Evolutionary conservation across 139 green algal species (phyloP).

Genomic region (Chlamydomonas incerta): DNA sequence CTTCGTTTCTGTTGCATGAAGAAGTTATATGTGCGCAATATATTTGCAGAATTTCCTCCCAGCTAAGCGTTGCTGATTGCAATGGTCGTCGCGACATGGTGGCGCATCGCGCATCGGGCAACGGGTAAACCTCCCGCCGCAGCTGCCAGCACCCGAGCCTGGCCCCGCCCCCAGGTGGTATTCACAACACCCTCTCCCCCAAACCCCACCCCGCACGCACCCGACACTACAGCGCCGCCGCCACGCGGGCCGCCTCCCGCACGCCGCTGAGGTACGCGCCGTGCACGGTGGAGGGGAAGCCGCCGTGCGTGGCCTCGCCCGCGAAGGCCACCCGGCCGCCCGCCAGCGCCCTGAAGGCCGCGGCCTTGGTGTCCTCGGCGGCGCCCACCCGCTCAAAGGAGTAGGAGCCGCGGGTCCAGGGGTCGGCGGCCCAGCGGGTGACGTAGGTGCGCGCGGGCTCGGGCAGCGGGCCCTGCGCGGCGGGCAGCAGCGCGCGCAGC

Average conservation of each 20-base stretch:
- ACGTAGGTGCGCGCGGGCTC: background rate
- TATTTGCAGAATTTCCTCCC: too few relatives aligned
- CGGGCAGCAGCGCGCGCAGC: background rate
- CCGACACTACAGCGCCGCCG: background rate
- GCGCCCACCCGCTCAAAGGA: background rate
- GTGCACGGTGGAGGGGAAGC: background rate
- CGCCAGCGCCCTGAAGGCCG: background rate
- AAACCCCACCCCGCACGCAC: too few relatives aligned
- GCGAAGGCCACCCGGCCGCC: background rate
- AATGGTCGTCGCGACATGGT: too few relatives aligned
- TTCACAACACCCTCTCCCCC: too few relatives aligned
- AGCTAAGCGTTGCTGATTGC: too few relatives aligned
- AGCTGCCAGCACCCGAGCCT: too few relatives aligned
- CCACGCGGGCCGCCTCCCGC: background rate
- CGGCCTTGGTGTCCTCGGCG: background rate
- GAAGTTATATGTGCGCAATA: too few relatives aligned
- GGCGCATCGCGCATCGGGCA: too few relatives aligned
- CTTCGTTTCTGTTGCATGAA: too few relatives aligned
- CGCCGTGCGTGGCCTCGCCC: background rate
- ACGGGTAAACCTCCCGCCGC: too few relatives aligned
- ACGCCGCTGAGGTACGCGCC: conserved; percentile 37
- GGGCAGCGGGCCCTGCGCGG: background rate
- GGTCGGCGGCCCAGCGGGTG: conserved; percentile 8
- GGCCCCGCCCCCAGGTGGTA: too few relatives aligned
- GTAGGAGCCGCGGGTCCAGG: background rate